A percentile compares a stretch with the other conserved stretches of the same genome.
Conservation (phyloP, 2,329 filamentous ascomycete species). For the Talaromyces pinophilus region DNA sequence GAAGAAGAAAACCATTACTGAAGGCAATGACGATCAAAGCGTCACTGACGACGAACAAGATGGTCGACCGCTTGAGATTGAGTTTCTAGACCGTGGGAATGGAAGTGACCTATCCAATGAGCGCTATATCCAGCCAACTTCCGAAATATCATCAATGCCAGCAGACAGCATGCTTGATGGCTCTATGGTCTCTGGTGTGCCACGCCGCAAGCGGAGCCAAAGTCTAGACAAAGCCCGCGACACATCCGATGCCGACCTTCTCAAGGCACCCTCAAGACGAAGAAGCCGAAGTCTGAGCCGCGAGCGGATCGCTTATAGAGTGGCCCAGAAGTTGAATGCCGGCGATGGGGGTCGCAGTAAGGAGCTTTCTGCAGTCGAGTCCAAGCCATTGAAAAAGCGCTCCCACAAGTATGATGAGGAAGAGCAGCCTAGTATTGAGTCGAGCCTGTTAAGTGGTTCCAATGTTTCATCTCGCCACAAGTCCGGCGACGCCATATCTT, state of each 20-base stretch:
- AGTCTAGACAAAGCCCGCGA: conserved; percentile 49
- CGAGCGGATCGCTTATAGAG: conserved; percentile 67
- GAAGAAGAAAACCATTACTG: conserved; percentile 39
- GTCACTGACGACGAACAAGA: conserved; percentile 73
- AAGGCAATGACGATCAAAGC: conserved; percentile 62
- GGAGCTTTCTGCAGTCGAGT: conserved; percentile 47
- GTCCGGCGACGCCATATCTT: conserved; percentile 60
- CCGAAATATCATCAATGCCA: conserved; percentile 83
- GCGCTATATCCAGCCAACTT: conserved; percentile 67
- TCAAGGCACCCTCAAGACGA: conserved; percentile 61
- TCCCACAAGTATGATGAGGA: conserved; percentile 56
- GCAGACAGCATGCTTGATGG: conserved; percentile 69
- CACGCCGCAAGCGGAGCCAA: conserved; percentile 52
- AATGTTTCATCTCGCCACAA: conserved; percentile 56
- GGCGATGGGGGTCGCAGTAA: conserved; percentile 49
- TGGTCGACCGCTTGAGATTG: conserved; percentile 86
- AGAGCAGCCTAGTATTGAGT: conserved; percentile 59
- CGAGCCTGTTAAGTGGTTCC: conserved; percentile 61
- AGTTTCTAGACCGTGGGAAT: conserved; percentile 70
- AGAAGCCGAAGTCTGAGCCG: conserved; percentile 66
- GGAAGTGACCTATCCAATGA: conserved; percentile 65
- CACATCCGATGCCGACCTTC: conserved; percentile 43
- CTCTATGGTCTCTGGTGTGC: conserved; percentile 47
- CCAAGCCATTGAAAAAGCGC: conserved; percentile 50
- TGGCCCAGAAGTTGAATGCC: conserved; percentile 65